Evolutionary conservation across 2,329 filamentous ascomycete genomes (phyloP).

Genomic region (Mollisia scopiformis): DNA sequence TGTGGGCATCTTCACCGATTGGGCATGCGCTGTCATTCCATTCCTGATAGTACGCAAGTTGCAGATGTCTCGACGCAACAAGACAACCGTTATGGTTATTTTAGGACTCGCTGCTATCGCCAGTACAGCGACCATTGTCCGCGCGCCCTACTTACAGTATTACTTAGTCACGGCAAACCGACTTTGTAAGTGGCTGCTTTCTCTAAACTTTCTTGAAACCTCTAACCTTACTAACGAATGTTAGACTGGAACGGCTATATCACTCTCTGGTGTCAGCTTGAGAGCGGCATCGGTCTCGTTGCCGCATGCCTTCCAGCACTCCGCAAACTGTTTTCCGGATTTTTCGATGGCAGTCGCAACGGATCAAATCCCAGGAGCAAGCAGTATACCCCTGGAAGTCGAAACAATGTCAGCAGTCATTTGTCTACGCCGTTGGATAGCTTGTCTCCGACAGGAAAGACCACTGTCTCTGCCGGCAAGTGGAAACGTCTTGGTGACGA

Average conservation of each 20-base stretch:
- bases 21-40: constrained; percentile 41
- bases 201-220: not conserved
- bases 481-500: constrained; percentile 8
- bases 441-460: not conserved
- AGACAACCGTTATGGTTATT: constrained; percentile 35
- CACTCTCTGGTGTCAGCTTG: constrained; percentile 6
- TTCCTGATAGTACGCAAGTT: constrained; percentile 42
- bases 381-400: not conserved
- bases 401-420: not conserved
- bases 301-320: constrained; percentile 6
- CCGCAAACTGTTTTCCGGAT: constrained; percentile 3
- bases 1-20: constrained; percentile 41
- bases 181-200: constrained; percentile 3
- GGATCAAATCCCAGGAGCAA: not conserved
- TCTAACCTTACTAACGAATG: not conserved
- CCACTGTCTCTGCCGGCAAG: not conserved
- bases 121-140: constrained; percentile 27
- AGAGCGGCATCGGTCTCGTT: constrained; percentile 8
- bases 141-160: constrained; percentile 26
- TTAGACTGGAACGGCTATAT: constrained; percentile 10
- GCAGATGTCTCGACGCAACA: constrained; percentile 40
- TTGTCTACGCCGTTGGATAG: not conserved
- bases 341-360: constrained; percentile 4
- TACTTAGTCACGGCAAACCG: constrained; percentile 2
- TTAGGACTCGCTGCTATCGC: constrained; percentile 35